Evolutionary conservation across 345 rosid species (phyloP).

Genomic region (Syzygium jambos): DNA sequence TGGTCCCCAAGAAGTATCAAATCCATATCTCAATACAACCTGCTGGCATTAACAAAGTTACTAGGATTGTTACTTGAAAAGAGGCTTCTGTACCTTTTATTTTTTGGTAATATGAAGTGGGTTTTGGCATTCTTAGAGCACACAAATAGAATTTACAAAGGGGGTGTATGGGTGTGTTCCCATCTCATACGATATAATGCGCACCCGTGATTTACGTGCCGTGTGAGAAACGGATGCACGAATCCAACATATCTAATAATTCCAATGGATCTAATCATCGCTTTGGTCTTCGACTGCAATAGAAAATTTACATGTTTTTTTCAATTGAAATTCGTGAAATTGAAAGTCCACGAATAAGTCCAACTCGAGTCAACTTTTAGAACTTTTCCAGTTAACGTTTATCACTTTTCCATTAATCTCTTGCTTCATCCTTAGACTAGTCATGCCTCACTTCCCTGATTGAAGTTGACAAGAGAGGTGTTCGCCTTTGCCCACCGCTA

Average conservation of each 20-base stretch:
- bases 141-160: too few species aligned
- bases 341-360: background rate
- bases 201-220: rapidly evolving
- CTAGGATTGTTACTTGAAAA: too few species aligned
- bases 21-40: background rate
- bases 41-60: too few species aligned
- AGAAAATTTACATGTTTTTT: background rate
- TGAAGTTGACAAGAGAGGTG: background rate
- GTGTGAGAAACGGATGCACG: background rate
- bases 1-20: background rate
- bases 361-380: background rate
- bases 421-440: background rate
- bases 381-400: background rate
- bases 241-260: background rate
- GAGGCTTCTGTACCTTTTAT: too few species aligned
- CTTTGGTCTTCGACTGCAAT: background rate
- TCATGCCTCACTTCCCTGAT: background rate
- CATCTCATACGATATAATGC: background rate
- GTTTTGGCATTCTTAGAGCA: background rate
- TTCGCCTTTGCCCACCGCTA: background rate
- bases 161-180: background rate
- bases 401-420: background rate
- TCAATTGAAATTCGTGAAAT: background rate
- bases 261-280: background rate
- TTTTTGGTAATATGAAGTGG: background rate